These are phyloP conservation scores for Usnea hakonensis DNA, from an alignment of 495 filamentous ascomycete genomes.

Conservation along the genomic window DNA sequence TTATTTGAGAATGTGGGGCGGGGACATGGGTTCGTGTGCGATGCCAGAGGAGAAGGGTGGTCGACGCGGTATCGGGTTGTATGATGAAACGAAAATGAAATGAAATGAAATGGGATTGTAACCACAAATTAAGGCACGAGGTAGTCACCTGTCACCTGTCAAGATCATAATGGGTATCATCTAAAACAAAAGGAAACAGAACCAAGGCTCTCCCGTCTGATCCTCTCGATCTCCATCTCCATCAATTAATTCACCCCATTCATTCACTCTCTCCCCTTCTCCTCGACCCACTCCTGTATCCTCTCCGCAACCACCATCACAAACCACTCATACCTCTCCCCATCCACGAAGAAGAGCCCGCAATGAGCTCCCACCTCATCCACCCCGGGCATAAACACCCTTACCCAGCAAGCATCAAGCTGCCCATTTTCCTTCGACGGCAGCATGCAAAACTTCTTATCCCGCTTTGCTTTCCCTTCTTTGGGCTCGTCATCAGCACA, in stretches of 20 bases:
- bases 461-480: constrained; percentile 38
- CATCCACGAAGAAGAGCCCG: constrained; percentile 62
- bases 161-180: constrained; percentile 12
- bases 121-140: too few relatives aligned
- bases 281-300: constrained; percentile 68
- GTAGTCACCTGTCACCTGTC: too few relatives aligned
- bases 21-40: too few relatives aligned
- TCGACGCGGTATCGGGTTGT: too few relatives aligned
- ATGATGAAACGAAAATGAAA: too few relatives aligned
- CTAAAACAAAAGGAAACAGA: background rate
- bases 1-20: too few relatives aligned
- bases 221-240: background rate
- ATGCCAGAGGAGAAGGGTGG: too few relatives aligned
- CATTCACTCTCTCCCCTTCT: constrained; percentile 42
- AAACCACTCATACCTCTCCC: constrained; percentile 60
- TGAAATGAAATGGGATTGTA: too few relatives aligned
- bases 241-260: background rate
- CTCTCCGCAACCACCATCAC: constrained; percentile 65
- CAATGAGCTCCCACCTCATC: constrained; percentile 84
- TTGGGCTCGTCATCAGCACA: constrained; percentile 3
- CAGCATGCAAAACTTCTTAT: constrained; percentile 72
- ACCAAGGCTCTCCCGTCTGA: background rate
- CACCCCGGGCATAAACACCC: constrained; percentile 70
- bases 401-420: constrained; percentile 61
- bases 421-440: constrained; percentile 43